These are phyloP conservation scores for Trichoderma lentiforme DNA, from an alignment of 2,329 filamentous ascomycete genomes.

Conservation along the genomic window DNA sequence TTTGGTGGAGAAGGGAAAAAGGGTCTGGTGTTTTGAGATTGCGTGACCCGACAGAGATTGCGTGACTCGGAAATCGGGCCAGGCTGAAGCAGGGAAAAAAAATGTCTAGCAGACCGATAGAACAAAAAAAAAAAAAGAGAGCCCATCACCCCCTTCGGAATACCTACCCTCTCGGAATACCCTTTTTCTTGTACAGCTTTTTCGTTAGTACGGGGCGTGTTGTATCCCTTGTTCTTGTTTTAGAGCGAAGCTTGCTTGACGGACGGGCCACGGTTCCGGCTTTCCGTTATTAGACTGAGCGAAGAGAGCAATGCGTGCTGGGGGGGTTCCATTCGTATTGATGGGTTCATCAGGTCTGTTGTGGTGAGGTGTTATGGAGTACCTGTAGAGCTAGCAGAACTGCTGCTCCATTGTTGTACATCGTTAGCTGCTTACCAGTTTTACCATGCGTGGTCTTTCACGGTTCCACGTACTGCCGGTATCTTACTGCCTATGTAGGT, in stretches of 20 bases:
- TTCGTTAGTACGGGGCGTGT: background rate
- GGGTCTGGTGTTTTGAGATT: conserved; percentile 4
- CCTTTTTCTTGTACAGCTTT: background rate
- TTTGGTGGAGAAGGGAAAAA: background rate
- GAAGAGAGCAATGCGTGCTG: background rate
- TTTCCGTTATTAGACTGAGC: background rate
- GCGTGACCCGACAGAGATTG: conserved; percentile 15
- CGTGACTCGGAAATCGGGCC: conserved; percentile 6
- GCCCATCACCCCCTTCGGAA: background rate
- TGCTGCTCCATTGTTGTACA: background rate
- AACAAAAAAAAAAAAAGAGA: background rate
- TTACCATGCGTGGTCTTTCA: background rate
- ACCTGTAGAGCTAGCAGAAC: background rate
- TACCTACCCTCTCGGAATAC: background rate
- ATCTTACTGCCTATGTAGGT: background rate
- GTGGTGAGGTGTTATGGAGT: background rate
- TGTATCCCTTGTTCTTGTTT: background rate
- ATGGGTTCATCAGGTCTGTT: background rate
- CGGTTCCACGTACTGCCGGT: background rate
- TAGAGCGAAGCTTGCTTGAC: background rate
- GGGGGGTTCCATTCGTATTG: background rate
- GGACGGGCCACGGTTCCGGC: background rate
- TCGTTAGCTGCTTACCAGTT: background rate
- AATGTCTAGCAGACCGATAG: background rate
- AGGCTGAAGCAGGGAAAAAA: background rate